Base-by-base conservation (phyloP, 1,139 yeast genomes). In the Nakaseomyces uthaithaninus region DNA sequence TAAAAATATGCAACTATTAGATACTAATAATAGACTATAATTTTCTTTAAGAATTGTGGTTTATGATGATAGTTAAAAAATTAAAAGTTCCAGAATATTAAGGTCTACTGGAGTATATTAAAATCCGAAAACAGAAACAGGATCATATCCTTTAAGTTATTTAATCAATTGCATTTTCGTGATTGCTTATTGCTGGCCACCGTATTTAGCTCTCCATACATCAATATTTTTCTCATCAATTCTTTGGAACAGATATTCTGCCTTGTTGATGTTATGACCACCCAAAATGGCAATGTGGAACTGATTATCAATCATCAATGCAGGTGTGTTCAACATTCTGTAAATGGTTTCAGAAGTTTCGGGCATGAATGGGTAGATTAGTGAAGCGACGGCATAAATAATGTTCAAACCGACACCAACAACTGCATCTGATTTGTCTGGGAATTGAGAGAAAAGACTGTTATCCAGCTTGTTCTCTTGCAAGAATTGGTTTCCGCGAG, bases 401-500 rank as follows among this genome's bases (percentile, higher is more conserved):
- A 91, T 71, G 66, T 91, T 91, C 64, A 91, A 71, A 42, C 94
- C 97, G 42, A 86, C 83, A 47, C 84, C 95, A 41, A 91, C 84
- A 41, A 91, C 95, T 1, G 95, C 95, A 59, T 89, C 96, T 15
- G 95, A 77, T 59, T 77, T 79, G 30, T 73, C 84, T 27, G 96
- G 95, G 40, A 65, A 63, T 57, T 85, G 77, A 44, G 77, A 75
- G 63, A 79, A 85, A 52, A 89, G 71, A 20, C 84, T 71, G 71
- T 91, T 91, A 65, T 89, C 97, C 55, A 91, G 74, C 66, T 87
- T 89, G 69, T 89, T 87, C 42, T 89, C 97, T 68, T 91, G 99
- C 62, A 91, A 73, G 71, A 89, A 93, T 63, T 73, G 83, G 65
- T 91, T 91, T 64, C 98, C 98, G 57, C 95, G 78, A 22, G 95